phyloP scores from a whole-genome alignment of 352 stramenopile species.

The Phytophthora cactorum region DNA sequence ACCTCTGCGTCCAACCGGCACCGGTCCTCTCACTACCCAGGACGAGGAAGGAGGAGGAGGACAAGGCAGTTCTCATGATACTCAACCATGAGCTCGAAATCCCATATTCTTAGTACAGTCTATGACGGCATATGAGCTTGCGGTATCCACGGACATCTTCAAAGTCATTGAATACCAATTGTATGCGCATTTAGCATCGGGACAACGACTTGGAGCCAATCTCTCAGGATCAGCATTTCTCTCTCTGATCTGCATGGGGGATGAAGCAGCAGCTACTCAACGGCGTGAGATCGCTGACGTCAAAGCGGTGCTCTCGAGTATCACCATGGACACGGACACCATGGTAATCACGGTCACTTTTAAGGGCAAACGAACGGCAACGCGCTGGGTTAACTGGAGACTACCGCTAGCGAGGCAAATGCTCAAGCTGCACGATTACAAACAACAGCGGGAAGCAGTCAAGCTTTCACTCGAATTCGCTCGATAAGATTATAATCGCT shows the following conservation, averaged over 20 bases:
- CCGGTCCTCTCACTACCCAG: no score
- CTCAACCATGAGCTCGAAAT: no score
- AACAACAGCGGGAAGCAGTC: not conserved
- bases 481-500: not conserved
- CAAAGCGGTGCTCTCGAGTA: not conserved
- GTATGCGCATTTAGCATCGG: no score
- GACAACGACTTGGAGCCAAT: no score
- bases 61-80: no score
- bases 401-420: not conserved
- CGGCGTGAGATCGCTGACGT: not conserved
- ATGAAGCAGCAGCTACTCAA: not conserved
- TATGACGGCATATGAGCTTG: no score
- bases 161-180: no score
- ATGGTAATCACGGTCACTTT: not conserved
- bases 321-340: conserved; percentile 2
- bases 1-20: no score
- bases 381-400: not conserved
- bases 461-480: not conserved
- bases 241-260: not conserved
- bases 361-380: not conserved
- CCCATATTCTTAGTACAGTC: no score
- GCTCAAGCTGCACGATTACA: not conserved
- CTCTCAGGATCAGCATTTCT: no score
- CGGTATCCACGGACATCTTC: no score
- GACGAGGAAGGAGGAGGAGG: no score